A percentile compares a stretch with the other conserved stretches of the same genome.
phyloP scores from a whole-genome alignment of 2,329 filamentous ascomycete genomes.

The Furcasterigmium furcatum region DNA sequence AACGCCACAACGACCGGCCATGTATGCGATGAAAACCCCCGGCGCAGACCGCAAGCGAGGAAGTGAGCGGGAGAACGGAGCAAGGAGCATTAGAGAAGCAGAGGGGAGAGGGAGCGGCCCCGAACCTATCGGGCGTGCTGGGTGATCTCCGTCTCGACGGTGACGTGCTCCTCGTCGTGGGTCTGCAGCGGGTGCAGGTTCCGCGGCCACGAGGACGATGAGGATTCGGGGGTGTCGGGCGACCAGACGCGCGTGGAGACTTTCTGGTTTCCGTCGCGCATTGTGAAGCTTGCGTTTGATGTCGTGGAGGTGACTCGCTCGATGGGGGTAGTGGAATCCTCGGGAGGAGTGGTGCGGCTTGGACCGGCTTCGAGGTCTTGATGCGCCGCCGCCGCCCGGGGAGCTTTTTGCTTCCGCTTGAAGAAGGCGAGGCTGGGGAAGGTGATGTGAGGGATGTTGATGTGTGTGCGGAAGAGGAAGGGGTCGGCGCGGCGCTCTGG shows the following conservation, averaged over 20 bases:
- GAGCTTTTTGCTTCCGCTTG: too few species aligned
- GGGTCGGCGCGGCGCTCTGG: slow-evolving; percentile 18
- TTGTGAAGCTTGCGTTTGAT: slow-evolving; percentile 5
- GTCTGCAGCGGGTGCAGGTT: slow-evolving; percentile 7
- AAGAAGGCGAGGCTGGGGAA: slow-evolving; percentile 8
- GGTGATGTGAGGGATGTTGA: slow-evolving; percentile 16
- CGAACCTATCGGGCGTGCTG: not conserved
- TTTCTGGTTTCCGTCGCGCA: not conserved
- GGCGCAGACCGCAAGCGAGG: too few species aligned
- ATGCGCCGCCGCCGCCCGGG: not conserved
- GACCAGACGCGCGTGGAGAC: slow-evolving; percentile 24
- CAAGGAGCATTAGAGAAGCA: too few species aligned
- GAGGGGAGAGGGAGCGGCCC: too few species aligned
- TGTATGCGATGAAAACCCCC: not conserved
- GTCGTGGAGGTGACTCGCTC: not conserved
- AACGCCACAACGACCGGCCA: not conserved
- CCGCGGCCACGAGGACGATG: too few species aligned
- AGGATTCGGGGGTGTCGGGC: slow-evolving; percentile 9
- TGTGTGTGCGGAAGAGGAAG: slow-evolving; percentile 28
- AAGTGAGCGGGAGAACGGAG: too few species aligned
- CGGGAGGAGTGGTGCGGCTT: not conserved
- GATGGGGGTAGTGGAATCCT: not conserved
- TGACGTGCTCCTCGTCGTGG: slow-evolving; percentile 14
- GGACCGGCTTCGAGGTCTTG: not conserved
- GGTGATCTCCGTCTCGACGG: slow-evolving; percentile 19